Base-by-base conservation (phyloP, 148 eudicot genomes). In the Cornus florida region DNA sequence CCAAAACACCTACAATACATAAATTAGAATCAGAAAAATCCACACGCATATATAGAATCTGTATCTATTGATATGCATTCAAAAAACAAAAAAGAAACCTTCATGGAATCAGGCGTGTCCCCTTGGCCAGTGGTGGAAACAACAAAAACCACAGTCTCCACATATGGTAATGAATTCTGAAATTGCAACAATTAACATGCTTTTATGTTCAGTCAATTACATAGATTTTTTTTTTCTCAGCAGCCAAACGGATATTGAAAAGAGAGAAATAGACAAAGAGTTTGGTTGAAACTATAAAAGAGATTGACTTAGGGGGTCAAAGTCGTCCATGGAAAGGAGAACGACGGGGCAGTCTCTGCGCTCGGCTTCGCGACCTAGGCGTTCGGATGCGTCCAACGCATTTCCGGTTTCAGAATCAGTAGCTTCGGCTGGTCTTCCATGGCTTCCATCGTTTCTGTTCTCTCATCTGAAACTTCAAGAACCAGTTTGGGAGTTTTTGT, bases 111-210 rank as follows among this genome's bases (percentile, higher is more conserved):
- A 35, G 99, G 99, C 13, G 90, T 72, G 77, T 97, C 99, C 68
- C 99, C 98, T 78, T 97, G 99, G 53, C 99, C 99, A 14, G 98
- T 94, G 62, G 99, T 97, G 81, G 98, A 92, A 66, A 88, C 97
- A 74, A 97, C 97, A 84, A 97, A 97, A 77, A 92, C 80, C 23
- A 92, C 90, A 28, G 70, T 78, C 57, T 84, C 85, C 85, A 88
- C 84, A 39, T 81, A 78, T 22, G 91, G 86, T 69, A 94, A 79
- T 31, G 82, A 80, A 74, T 86, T 81, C 99, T 94, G 84, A 35
- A 75, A 85, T 57, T 9, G 20, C 23, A 75, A 69, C 43, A 77
- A 28, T 35, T 23, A 68, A 66, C 2, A 69, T 9, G 32, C 73
- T 62, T 68, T 31, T 8, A 32, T 31, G 14, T 53, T 53, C 0